These are phyloP conservation scores for Begonia loranthoides DNA, from an alignment of 306 rosid genomes.

Conservation along the genomic window DNA sequence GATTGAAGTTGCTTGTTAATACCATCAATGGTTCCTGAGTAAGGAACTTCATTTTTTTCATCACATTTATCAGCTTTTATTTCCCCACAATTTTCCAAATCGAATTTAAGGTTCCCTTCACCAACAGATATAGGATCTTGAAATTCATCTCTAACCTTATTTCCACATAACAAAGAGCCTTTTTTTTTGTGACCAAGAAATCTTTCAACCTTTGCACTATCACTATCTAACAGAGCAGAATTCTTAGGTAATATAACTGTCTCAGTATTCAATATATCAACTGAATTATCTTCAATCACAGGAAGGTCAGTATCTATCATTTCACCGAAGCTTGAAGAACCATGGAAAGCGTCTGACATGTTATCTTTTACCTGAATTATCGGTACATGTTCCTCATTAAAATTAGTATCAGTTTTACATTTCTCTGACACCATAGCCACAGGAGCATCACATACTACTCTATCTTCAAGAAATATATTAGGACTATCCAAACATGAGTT, in stretches of 20 bases:
- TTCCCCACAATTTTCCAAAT: conserved; percentile 18
- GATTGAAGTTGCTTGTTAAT: conserved; percentile 14
- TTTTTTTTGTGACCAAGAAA: conserved; percentile 24
- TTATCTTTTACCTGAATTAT: conserved; percentile 10
- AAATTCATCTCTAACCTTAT: conserved; percentile 20
- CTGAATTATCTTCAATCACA: conserved; percentile 24
- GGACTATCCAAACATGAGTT: conserved; percentile 13
- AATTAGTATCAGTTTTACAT: conserved; percentile 20
- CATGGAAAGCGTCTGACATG: too few species aligned
- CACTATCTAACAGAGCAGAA: too few species aligned
- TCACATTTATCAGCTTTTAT: conserved; percentile 16
- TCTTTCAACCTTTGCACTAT: conserved; percentile 18
- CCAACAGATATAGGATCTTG: conserved; percentile 16
- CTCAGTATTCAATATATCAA: too few species aligned
- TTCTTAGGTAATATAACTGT: not conserved
- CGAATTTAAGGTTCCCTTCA: conserved; percentile 20
- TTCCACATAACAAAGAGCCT: conserved; percentile 13
- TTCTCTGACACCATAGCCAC: conserved; percentile 20
- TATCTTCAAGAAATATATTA: conserved; percentile 19
- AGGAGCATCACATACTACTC: conserved; percentile 13
- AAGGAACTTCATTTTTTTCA: conserved; percentile 19
- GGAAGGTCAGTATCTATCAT: conserved; percentile 16
- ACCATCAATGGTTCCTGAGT: conserved; percentile 18
- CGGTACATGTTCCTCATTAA: conserved; percentile 16
- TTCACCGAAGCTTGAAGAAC: conserved; percentile 8